Evolutionary conservation across 805 yeast genomes (phyloP), one percentile per base, ranked within the genome.

Genomic region (Myxozyma udenii): DNA sequence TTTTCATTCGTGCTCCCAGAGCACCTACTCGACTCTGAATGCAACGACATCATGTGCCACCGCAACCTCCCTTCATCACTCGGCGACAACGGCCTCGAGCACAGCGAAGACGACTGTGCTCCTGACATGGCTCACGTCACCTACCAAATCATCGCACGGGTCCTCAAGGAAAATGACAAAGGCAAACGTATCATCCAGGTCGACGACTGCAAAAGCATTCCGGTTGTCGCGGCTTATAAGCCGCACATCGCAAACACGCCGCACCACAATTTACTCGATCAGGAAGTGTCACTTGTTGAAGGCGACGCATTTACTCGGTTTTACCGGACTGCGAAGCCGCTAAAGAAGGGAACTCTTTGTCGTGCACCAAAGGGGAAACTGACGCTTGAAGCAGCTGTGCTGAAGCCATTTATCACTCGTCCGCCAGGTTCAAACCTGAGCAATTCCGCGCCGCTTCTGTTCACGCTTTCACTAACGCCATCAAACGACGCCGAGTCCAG

Each of bases 1-100:
- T 54, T 54, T 33, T 50, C 55, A 22, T 54, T 54, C 28, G 52
- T 50, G 11, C 44, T 54, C 3, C 58, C 58, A 9, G 55, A 54
- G 35, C 43, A 30, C 22, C 40, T 54, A 11, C 55, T 54, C 35
- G 58, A 54, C 6, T 46, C 51, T 16, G 44, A 46, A 16, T 54
- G 58, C 46, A 37, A 24, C n/a, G 28, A 32, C 28, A 5, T 54
- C 11, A 37, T 28, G 19, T 43, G 46, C 22, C 58, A 54, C 39
- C 37, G 55, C 21, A 39, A 22, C 11, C 46, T 54, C 0, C 58
- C 58, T 19, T 40, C 58, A 2, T 46, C 55, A 3, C 36, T 54
- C n/a, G 57, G 53, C 26, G 45, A 42, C 23, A 9, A 9, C 14
- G 40, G 36, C 24, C 23, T 37, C 11, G 44, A 25, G 7, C 40